Base-by-base conservation (phyloP, 139 green algal species). In the Coccomyxa sp. region DNA sequence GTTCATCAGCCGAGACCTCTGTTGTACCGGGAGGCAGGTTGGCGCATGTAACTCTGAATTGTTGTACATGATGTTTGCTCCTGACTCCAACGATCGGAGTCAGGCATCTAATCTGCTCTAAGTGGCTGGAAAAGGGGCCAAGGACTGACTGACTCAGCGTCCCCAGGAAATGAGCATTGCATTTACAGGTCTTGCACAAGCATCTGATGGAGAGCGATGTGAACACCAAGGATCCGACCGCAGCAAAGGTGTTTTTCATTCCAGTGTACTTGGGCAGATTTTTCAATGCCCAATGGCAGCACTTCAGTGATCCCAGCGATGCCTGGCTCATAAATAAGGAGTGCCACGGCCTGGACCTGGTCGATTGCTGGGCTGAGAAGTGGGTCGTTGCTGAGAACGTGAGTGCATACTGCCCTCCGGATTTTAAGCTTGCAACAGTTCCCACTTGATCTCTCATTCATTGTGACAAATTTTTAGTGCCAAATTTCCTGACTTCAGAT, bases 211-310 rank as follows among this genome's bases (percentile, higher is more conserved):
- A 80, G 38, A 80, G 76, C 76, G 15, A 30, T 13, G 76, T 63
- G 15, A 67, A 30, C 25, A 60, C 76, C 15, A 28, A 60, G 18
- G 17, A 59, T 28, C 17, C 30, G 38, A 32, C 10, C 3, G 17
- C 28, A 17, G 76, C 76, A 27, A 59, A 63, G 32, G 14, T 80
- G 16, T 80, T 80, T 13, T 80, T 66, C 45, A 80, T 80, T 32
- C 76, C 76, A 30, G 76, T 80, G 16, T 80, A 80, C 45, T 13
- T 80, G 45, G 76, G 76, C 45, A 30, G 76, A 7, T 80, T 63
- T 18, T 80, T 77, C 71, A 77, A 77, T 38, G 25, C n/a, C 71
- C 14, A 30, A 3, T 77, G 71, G 71, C 71, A 77, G 71, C 21
- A 45, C 23, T 77, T 18, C 27, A 77, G 71, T n/a, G 71, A 77